Evolutionary conservation across 2,329 filamentous ascomycete genomes (phyloP).

Genomic region (Zalaria sp.): DNA sequence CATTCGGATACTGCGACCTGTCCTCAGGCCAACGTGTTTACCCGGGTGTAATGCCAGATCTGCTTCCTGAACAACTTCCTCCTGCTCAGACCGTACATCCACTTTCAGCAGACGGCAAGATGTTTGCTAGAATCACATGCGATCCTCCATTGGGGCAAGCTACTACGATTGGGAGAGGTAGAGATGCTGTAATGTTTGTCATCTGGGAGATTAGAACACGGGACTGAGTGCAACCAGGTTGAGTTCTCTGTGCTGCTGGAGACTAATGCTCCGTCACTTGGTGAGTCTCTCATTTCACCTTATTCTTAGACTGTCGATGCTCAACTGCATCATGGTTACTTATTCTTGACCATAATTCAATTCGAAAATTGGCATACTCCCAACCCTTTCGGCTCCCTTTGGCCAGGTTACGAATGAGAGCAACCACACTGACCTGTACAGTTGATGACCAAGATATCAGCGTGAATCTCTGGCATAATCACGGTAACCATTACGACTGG

Average conservation of each 20-base stretch:
- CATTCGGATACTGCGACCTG: conserved; percentile 16
- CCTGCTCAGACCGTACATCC: conserved; percentile 9
- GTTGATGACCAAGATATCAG: conserved; percentile 48
- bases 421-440: conserved; percentile 14
- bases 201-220: not conserved
- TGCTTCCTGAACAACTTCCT: conserved; percentile 18
- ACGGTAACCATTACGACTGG: conserved; percentile 42
- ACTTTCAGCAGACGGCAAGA: conserved; percentile 11
- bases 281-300: not conserved
- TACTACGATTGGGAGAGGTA: conserved; percentile 40
- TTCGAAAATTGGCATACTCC: no score
- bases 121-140: conserved; percentile 42
- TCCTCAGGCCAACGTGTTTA: conserved; percentile 20
- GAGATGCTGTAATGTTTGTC: conserved; percentile 17
- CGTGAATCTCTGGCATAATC: conserved; percentile 62
- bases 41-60: conserved; percentile 12
- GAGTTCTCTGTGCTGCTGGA: conserved; percentile 58
- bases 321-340: no score
- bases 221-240: conserved; percentile 24
- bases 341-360: no score
- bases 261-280: conserved; percentile 32
- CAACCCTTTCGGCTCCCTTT: no score
- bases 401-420: no score
- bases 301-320: no score
- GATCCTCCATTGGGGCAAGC: conserved; percentile 66